phyloP scores from a whole-genome alignment of 1,284 basidiomycete genomes.

The Schizophyllum amplum region DNA sequence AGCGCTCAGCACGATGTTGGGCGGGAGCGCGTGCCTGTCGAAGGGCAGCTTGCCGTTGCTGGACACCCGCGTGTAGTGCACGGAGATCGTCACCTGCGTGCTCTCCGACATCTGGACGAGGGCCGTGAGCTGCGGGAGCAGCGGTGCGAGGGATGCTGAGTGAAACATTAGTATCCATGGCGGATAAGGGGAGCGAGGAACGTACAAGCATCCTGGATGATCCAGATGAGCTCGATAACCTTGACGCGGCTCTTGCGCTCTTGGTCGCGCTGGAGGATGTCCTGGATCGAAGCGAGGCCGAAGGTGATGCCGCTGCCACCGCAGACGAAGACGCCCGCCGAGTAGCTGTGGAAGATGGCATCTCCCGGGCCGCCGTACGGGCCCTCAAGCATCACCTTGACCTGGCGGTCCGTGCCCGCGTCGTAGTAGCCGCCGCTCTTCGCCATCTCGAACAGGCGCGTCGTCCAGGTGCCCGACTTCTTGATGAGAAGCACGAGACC shows the following conservation, averaged over 20 bases:
- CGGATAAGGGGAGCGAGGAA: slow-evolving; percentile 1
- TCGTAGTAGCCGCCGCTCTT: slow-evolving; percentile 32
- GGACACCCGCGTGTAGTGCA: slow-evolving; percentile 56
- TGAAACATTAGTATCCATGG: no score
- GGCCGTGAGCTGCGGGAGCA: slow-evolving; percentile 45
- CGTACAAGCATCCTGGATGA: slow-evolving; percentile 49
- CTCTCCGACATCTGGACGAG: slow-evolving; percentile 39
- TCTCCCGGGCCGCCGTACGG: slow-evolving; percentile 69
- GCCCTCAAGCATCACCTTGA: slow-evolving; percentile 62
- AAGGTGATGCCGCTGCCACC: slow-evolving; percentile 74
- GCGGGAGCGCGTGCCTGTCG: slow-evolving; percentile 30
- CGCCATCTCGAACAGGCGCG: slow-evolving; percentile 44
- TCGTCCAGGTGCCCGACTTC: slow-evolving; percentile 60
- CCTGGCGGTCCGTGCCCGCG: slow-evolving; percentile 30
- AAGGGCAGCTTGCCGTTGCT: slow-evolving; percentile 26
- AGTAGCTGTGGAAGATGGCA: slow-evolving; percentile 53
- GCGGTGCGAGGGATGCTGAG: slow-evolving; percentile 40
- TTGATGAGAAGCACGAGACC: slow-evolving; percentile 57
- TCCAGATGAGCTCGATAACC: slow-evolving; percentile 65
- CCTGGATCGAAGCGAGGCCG: slow-evolving; percentile 53
- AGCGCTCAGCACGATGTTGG: slow-evolving; percentile 36
- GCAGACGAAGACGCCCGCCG: slow-evolving; percentile 56
- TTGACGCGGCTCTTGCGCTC: slow-evolving; percentile 44
- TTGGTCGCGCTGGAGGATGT: slow-evolving; percentile 51
- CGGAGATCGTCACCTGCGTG: slow-evolving; percentile 42